A percentile compares a stretch with the other conserved stretches of the same genome.
Conservation (phyloP, 148 eudicot species). For the Hydrangea macrophylla region DNA sequence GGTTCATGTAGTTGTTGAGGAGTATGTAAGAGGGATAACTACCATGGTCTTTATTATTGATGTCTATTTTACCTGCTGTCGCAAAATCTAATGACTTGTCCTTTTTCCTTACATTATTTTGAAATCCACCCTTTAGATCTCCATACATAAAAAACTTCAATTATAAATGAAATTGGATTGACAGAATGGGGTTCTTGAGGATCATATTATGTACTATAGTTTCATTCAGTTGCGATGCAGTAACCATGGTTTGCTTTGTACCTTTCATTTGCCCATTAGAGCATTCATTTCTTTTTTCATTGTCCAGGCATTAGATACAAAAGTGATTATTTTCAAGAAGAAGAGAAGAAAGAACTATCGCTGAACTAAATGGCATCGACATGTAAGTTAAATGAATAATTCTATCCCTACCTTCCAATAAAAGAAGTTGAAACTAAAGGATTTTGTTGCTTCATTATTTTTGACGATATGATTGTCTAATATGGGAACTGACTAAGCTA, state of each 20-base stretch:
- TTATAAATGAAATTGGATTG: neutral
- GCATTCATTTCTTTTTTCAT: neutral
- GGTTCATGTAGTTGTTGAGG: constrained; percentile 95
- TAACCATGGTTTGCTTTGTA: neutral
- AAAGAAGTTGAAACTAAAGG: too few species aligned
- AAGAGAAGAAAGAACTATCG: constrained; percentile 97
- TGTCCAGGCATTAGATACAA: constrained; percentile 88
- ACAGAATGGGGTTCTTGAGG: neutral
- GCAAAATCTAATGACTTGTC: neutral
- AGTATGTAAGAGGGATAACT: constrained; percentile 66
- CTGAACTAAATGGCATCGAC: constrained; percentile 86
- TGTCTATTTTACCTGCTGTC: neutral
- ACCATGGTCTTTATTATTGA: neutral
- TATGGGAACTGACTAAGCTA: constrained; percentile 82
- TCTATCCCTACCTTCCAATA: neutral
- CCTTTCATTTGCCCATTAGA: neutral
- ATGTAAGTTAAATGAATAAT: constrained; percentile 43
- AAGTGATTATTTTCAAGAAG: constrained; percentile 93
- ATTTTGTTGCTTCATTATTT: constrained; percentile 5
- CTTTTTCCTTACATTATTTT: neutral
- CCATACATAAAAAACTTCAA: neutral
- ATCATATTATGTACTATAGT: neutral
- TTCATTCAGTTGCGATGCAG: neutral
- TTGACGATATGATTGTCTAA: constrained; percentile 9
- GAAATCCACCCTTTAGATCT: neutral